Evolutionary conservation across 495 filamentous ascomycete species (phyloP), one percentile per base, ranked within the genome.

Genomic region (Rhizodiscina lignyota): DNA sequence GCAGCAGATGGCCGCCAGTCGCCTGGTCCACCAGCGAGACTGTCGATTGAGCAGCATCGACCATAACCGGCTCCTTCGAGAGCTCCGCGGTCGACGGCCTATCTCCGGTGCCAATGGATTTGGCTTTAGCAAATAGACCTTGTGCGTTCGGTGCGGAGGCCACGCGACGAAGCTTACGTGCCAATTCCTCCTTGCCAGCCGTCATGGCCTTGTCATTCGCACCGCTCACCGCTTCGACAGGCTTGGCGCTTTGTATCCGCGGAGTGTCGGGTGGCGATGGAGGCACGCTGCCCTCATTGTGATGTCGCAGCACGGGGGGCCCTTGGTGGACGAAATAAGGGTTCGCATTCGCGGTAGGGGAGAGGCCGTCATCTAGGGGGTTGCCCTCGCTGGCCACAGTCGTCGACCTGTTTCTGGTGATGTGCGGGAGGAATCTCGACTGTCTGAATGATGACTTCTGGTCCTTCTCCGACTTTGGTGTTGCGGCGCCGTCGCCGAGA

Each of bases 251-350:
- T 38, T 66, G 62, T 34, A 55, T 52, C 30, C 31, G 45, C 2
- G 89, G 89, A 3, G 84, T 89, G 58, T 92, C 86, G 18, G 89
- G 85, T n/a, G 89, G 91, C 24, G 86, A 93, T 1, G 85, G 84
- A 17, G 89, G 89, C n/a, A 89, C 79, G 45, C 82, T 92, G 49
- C 77, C 81, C 27, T 93, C 83, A 54, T 94, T 91, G 58, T 86
- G 85, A 60, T 97, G 89, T 44, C 89, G 73, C 44, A 96, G 60
- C 35, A 81, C 75, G 15, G 89, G 89, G 40, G 84, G 87, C 36
- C 89, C 89, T 54, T 97, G 89, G 54, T 96, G 91, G 32, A 76
- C 79, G 55, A 97, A 97, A 51, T 97, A 97, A 2, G 89, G 89
- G 51, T 97, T 97, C 20, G 86, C 91, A 43, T 85, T 75, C 12